These are phyloP conservation scores for Pseudonectria buxi DNA, from an alignment of 2,329 filamentous ascomycete species.

Conservation along the genomic window DNA sequence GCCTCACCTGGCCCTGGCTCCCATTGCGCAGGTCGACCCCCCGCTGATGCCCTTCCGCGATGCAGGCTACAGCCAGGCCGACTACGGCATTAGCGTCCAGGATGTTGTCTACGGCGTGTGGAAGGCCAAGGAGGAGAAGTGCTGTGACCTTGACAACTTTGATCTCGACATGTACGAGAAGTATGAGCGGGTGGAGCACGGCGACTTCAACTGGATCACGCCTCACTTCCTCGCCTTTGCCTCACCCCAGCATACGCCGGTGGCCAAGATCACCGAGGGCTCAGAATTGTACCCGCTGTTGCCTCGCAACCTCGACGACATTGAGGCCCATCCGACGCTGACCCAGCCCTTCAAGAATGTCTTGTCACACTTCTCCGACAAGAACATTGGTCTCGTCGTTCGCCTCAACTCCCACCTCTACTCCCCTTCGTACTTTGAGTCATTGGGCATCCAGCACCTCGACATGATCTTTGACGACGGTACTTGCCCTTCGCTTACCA, in stretches of 20 bases:
- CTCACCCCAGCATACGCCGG: slow-evolving; percentile 78
- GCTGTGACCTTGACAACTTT: slow-evolving; percentile 88
- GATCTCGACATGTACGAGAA: slow-evolving; percentile 95
- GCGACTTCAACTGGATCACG: slow-evolving; percentile 99
- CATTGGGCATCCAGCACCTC: slow-evolving; percentile 86
- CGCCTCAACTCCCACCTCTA: slow-evolving; percentile 94
- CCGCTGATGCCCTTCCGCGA: slow-evolving; percentile 98
- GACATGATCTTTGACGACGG: slow-evolving; percentile 99
- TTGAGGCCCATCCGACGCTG: slow-evolving; percentile 63
- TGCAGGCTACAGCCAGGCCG: slow-evolving; percentile 95
- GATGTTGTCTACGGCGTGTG: slow-evolving; percentile 98
- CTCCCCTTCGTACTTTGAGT: slow-evolving; percentile 94
- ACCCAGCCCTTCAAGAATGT: slow-evolving; percentile 94
- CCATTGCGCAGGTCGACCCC: slow-evolving; percentile 93
- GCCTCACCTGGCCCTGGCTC: slow-evolving; percentile 87
- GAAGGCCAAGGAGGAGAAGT: slow-evolving; percentile 94
- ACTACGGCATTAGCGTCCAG: slow-evolving; percentile 92
- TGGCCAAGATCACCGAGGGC: slow-evolving; percentile 62
- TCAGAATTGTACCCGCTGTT: slow-evolving; percentile 69
- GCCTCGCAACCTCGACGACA: slow-evolving; percentile 67
- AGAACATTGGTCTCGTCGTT: slow-evolving; percentile 88
- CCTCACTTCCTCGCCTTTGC: slow-evolving; percentile 94
- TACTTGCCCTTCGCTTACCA: slow-evolving; percentile 80
- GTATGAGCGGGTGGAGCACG: slow-evolving; percentile 93
- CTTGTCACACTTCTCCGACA: slow-evolving; percentile 76